Evolutionary conservation across 2,329 filamentous ascomycete genomes (phyloP).

Genomic region (Alternaria tenuissima): DNA sequence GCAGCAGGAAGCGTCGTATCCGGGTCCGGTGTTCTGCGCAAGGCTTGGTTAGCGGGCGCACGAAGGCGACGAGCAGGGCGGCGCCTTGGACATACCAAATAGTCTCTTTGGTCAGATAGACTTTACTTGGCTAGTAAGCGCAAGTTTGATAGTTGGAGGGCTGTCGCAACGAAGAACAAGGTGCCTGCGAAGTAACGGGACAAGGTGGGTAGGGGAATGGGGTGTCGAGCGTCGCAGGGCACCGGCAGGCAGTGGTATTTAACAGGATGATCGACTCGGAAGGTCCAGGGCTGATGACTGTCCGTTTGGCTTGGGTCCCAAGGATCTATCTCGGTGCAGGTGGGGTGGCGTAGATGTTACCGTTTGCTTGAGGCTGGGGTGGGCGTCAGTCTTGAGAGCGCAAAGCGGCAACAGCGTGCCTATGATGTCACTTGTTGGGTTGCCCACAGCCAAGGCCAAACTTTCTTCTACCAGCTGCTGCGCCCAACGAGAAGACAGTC

Average conservation of each 20-base stretch:
- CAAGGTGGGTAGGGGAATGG: conserved; percentile 28
- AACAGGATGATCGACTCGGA: conserved; percentile 17
- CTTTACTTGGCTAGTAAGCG: conserved; percentile 26
- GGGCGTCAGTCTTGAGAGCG: conserved; percentile 17
- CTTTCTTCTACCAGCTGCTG: conserved; percentile 10
- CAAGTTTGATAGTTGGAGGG: conserved; percentile 22
- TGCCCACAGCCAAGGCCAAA: conserved; percentile 7
- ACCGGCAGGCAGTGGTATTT: conserved; percentile 31
- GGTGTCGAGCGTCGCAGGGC: conserved; percentile 25
- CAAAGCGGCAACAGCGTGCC: conserved; percentile 1
- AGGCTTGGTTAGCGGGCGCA: conserved; percentile 25
- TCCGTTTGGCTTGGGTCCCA: conserved; percentile 27
- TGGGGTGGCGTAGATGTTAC: conserved; percentile 34
- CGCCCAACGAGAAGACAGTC: conserved; percentile 19
- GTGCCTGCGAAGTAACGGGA: conserved; percentile 34
- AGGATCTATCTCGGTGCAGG: conserved; percentile 15
- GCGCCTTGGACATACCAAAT: conserved; percentile 31
- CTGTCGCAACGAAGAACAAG: conserved; percentile 37
- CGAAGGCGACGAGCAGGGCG: conserved; percentile 2
- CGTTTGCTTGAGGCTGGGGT: conserved; percentile 26
- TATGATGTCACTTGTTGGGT: conserved; percentile 25
- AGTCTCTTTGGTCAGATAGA: conserved; percentile 10
- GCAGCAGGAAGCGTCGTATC: conserved; percentile 7
- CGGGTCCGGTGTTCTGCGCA: conserved; percentile 24
- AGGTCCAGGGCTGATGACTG: conserved; percentile 30